Evolutionary conservation across 2,329 filamentous ascomycete genomes (phyloP).

Genomic region (Cordyceps fumosorosea): DNA sequence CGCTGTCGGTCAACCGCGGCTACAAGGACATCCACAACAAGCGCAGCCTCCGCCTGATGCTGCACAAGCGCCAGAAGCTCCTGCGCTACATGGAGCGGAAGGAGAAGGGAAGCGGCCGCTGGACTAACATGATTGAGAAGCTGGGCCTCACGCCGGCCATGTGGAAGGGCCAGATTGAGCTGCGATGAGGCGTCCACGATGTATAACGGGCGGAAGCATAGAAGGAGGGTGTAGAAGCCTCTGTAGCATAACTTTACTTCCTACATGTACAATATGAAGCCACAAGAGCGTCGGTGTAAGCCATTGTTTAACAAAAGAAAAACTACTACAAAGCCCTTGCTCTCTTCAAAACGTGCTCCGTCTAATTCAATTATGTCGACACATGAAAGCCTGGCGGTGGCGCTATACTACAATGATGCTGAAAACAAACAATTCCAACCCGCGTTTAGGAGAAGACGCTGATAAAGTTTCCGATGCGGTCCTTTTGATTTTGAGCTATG

Average conservation of each 20-base stretch:
- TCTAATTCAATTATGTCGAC: constrained; percentile 21
- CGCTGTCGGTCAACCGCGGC: constrained; percentile 59
- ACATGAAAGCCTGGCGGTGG: constrained; percentile 30
- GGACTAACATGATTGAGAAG: constrained; percentile 77
- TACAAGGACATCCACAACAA: constrained; percentile 92
- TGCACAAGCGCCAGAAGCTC: constrained; percentile 84
- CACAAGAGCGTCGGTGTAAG: constrained; percentile 12
- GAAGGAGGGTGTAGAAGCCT: constrained; percentile 15
- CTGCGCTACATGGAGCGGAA: constrained; percentile 80
- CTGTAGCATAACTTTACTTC: constrained; percentile 38
- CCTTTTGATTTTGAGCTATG: constrained; percentile 99
- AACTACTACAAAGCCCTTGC: neutral
- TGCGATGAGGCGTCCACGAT: constrained; percentile 22
- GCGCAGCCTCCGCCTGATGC: constrained; percentile 75
- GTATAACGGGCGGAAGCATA: constrained; percentile 9
- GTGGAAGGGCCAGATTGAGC: constrained; percentile 78
- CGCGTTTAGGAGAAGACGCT: constrained; percentile 67
- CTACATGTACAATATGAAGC: constrained; percentile 44
- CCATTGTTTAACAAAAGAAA: constrained; percentile 7
- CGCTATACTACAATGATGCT: constrained; percentile 39
- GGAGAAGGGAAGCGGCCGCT: constrained; percentile 85
- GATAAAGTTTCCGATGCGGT: constrained; percentile 97
- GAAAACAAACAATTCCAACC: constrained; percentile 19
- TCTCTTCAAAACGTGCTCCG: neutral
- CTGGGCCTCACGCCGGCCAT: constrained; percentile 81